Base-by-base conservation (phyloP, 345 rosid species). In the Kandelia obovata region DNA sequence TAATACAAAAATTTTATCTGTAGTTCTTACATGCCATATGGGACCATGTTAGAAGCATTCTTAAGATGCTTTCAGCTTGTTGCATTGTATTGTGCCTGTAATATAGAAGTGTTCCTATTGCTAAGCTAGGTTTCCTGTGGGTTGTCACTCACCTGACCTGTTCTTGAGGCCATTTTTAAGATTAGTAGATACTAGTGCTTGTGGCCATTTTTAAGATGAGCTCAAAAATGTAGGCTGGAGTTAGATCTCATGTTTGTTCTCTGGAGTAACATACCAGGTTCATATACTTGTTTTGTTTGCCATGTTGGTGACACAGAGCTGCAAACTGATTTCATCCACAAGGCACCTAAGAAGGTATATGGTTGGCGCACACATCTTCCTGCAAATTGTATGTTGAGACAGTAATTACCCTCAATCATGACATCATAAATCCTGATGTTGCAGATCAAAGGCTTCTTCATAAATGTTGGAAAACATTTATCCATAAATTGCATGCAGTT, bases 311-410 rank as follows among this genome's bases (percentile, higher is more conserved):
- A 87, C 70, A 71, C 67, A 60, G 76, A 77, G 60, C 91, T 81
- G 75, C 88, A 82, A 73, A 77, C 69, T 56, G 80, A 72, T 83
- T 86, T 96, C 67, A 76, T 89, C 73, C 98, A 92, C 78, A 96
- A 96, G 83, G 80, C 77, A 68, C 83, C 91, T 75, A 89, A 82
- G 77, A 89, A 80, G 89, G 99, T 90, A 78, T 61, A 15, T 43
- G 49, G 49, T 13, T 15, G 4, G 17, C 1, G 19, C 49, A 43
- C 49, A 43, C 47, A 10, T 39, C 47, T 39, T 39, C 13, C 47
- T 39, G 49, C 17, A 43, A 43, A 43, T 15, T 43, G 16, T 43
- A 13, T 43, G 16, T 43, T 43, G 5, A 5, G 17, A 13, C 49
- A 43, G 17, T 43, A 43, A 43, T 43, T 5, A 13, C 49, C 15